Percentiles rank a stretch among this genome's conserved stretches.
These are phyloP conservation scores for Daldinia vernicosa DNA, from an alignment of 495 filamentous ascomycete species.

Conservation along the genomic window DNA sequence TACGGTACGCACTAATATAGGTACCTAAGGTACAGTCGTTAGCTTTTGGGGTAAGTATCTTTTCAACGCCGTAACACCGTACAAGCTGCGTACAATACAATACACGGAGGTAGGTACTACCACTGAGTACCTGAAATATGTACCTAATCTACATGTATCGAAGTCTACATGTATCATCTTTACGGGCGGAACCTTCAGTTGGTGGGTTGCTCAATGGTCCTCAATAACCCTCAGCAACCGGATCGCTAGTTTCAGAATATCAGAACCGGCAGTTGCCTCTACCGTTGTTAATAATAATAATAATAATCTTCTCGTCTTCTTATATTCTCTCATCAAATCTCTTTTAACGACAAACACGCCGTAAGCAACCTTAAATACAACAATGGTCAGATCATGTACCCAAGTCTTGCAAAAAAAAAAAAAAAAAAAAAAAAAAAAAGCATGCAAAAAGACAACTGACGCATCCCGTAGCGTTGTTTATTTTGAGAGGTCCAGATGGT, in stretches of 20 bases:
- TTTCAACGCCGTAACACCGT: not conserved
- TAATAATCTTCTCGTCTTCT: not conserved
- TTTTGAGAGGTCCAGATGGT: not conserved
- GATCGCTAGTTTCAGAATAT: constrained; percentile 1
- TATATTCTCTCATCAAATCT: not conserved
- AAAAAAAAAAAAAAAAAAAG: not conserved
- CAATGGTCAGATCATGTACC: not conserved
- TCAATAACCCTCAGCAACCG: not conserved
- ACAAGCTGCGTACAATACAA: not conserved
- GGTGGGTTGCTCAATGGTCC: not conserved
- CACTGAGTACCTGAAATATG: not conserved
- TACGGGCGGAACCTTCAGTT: not conserved
- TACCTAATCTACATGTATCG: not conserved
- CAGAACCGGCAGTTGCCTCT: constrained; percentile 6
- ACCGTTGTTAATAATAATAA: not conserved
- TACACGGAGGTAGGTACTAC: not conserved
- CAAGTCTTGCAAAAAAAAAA: not conserved
- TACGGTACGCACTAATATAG: not conserved
- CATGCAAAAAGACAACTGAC: not conserved
- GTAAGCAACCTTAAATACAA: not conserved
- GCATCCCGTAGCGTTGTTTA: not conserved
- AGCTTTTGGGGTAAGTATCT: constrained; percentile 2
- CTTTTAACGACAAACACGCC: not conserved
- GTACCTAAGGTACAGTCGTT: not conserved
- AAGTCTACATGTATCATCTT: not conserved